phyloP scores from a whole-genome alignment of 2,329 filamentous ascomycete genomes.

The Phyllosticta capitalensis region DNA sequence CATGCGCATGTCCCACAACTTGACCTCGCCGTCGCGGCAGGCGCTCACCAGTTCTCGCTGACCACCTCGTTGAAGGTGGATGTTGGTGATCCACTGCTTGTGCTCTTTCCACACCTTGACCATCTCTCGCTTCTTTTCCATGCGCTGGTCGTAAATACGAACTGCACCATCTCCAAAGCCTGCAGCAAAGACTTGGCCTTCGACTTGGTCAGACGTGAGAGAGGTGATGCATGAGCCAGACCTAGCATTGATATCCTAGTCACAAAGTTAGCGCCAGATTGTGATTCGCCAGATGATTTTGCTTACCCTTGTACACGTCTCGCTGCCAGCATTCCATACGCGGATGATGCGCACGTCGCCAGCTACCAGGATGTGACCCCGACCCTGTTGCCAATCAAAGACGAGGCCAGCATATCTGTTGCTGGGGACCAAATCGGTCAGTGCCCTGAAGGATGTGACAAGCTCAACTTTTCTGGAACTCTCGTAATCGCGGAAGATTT shows the following conservation, averaged over 20 bases:
- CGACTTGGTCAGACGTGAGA: constrained; percentile 93
- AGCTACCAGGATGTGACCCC: constrained; percentile 86
- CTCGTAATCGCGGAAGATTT: constrained; percentile 90
- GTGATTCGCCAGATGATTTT: neutral
- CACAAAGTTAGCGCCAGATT: neutral
- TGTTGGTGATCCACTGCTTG: constrained; percentile 88
- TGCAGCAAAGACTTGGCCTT: constrained; percentile 89
- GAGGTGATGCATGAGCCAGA: constrained; percentile 95
- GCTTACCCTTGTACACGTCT: constrained; percentile 69
- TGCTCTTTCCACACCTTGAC: constrained; percentile 96
- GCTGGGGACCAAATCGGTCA: constrained; percentile 88
- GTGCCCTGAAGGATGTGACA: constrained; percentile 80
- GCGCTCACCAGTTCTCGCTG: constrained; percentile 85
- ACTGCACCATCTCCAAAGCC: constrained; percentile 95
- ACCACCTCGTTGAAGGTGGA: constrained; percentile 93
- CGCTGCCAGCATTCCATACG: constrained; percentile 90
- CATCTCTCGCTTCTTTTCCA: constrained; percentile 80
- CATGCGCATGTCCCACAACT: constrained; percentile 92
- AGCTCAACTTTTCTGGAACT: constrained; percentile 66
- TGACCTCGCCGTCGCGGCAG: constrained; percentile 85
- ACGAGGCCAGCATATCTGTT: constrained; percentile 93
- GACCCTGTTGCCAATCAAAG: constrained; percentile 98
- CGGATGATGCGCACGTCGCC: constrained; percentile 92
- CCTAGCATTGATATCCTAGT: constrained; percentile 76
- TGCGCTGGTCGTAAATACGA: constrained; percentile 83